phyloP scores from a whole-genome alignment of 768 basidiomycete species.

The Tylopilus vinaceipallidus region DNA sequence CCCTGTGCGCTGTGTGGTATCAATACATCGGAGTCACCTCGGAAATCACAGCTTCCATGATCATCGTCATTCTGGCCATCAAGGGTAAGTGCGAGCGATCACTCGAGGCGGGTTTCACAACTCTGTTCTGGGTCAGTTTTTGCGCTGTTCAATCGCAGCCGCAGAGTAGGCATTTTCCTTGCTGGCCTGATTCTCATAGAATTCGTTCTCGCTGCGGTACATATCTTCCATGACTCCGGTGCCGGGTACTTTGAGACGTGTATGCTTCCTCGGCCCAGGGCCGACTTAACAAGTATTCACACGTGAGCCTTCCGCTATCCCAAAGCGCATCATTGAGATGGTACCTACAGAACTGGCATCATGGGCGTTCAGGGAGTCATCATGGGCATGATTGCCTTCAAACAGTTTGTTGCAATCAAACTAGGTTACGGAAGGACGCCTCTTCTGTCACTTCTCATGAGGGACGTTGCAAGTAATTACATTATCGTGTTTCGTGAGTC shows the following conservation, averaged over 20 bases:
- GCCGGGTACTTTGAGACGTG: slow-evolving; percentile 14
- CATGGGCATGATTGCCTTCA: slow-evolving; percentile 38
- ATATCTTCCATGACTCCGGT: too few species aligned
- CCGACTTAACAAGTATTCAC: neutral
- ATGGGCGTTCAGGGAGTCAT: slow-evolving; percentile 37
- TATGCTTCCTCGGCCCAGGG: slow-evolving; percentile 21
- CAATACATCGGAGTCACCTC: neutral
- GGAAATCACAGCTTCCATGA: slow-evolving; percentile 11
- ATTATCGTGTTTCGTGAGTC: slow-evolving; percentile 38
- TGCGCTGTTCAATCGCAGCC: slow-evolving; percentile 36
- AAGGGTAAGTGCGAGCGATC: slow-evolving; percentile 18
- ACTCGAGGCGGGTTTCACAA: neutral
- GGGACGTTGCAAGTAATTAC: slow-evolving; percentile 46
- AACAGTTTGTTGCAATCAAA: slow-evolving; percentile 35
- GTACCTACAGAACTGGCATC: slow-evolving; percentile 5
- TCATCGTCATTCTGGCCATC: slow-evolving; percentile 23
- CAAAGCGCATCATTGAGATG: neutral
- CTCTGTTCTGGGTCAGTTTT: slow-evolving; percentile 10
- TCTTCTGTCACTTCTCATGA: slow-evolving; percentile 39
- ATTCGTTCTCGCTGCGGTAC: slow-evolving; percentile 11
- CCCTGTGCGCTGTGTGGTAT: slow-evolving; percentile 12
- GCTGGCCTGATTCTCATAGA: slow-evolving; percentile 11
- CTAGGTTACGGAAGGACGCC: slow-evolving; percentile 42
- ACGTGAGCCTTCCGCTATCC: slow-evolving; percentile 15
- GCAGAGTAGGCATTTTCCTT: slow-evolving; percentile 23